phyloP scores from a whole-genome alignment of 106 monocot species.

The Dioscorea alata region DNA sequence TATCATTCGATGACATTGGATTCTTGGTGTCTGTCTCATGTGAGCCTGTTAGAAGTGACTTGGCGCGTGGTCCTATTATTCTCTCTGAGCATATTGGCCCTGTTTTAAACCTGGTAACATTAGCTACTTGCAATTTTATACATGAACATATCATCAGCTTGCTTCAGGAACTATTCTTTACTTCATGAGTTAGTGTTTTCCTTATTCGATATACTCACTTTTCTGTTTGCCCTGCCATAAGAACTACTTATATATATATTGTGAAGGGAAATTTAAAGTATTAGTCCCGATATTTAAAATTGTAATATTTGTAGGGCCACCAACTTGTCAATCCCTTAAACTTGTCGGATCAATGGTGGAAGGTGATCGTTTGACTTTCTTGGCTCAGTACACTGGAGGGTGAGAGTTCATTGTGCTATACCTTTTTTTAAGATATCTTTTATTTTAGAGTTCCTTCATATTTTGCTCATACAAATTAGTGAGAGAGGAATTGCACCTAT shows the following conservation, averaged over 20 bases:
- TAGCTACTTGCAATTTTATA: too few relatives aligned
- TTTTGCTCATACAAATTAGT: conserved; percentile 25
- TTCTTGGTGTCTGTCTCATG: conserved; percentile 76
- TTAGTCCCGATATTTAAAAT: too few relatives aligned
- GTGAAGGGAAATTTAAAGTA: too few relatives aligned
- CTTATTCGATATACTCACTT: too few relatives aligned
- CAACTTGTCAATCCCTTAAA: conserved; percentile 64
- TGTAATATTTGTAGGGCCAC: conserved; percentile 45
- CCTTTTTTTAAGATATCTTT: not conserved
- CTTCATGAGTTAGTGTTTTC: too few relatives aligned
- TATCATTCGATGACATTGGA: conserved; percentile 70
- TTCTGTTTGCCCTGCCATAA: too few relatives aligned
- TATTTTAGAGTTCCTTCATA: not conserved
- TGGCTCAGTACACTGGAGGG: conserved; percentile 73
- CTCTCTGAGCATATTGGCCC: conserved; percentile 77
- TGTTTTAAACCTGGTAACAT: conserved; percentile 70
- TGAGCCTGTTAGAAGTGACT: conserved; percentile 87
- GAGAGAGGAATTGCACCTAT: conserved; percentile 72
- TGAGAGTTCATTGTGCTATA: conserved; percentile 10
- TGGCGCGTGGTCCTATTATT: conserved; percentile 60
- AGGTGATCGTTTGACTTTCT: conserved; percentile 63
- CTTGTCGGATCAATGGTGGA: conserved; percentile 70
- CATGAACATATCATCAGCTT: too few relatives aligned
- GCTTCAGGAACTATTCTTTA: too few relatives aligned
- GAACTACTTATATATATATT: too few relatives aligned